These are phyloP conservation scores for Wallacemonas sp. DNA, from an alignment of 208 protist species.

Conservation along the genomic window DNA sequence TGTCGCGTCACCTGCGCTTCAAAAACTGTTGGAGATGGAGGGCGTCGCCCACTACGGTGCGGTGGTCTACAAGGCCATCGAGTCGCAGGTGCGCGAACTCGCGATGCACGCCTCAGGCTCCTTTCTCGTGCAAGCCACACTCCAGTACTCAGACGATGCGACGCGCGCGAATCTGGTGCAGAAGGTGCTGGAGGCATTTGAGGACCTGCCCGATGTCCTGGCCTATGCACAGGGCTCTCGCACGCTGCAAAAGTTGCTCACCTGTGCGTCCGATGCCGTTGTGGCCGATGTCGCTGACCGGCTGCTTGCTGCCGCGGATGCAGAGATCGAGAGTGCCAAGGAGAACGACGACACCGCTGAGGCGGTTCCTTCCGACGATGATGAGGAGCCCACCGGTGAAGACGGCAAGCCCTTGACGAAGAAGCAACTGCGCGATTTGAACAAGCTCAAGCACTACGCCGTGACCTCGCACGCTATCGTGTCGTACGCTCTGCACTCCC, in stretches of 20 bases:
- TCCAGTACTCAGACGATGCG: conserved; percentile 48
- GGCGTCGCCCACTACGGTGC: conserved; percentile 34
- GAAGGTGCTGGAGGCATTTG: conserved; percentile 37
- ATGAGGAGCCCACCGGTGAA: conserved; percentile 25
- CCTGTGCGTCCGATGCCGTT: conserved; percentile 62
- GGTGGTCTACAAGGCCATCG: conserved; percentile 6
- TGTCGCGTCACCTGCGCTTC: conserved; percentile 77
- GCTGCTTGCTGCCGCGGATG: conserved; percentile 32
- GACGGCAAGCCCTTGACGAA: conserved; percentile 28
- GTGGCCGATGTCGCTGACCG: conserved; percentile 50
- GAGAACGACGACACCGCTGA: conserved; percentile 15
- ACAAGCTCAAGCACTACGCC: conserved; percentile 63
- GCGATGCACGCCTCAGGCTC: conserved; percentile 55
- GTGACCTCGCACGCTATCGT: conserved; percentile 62
- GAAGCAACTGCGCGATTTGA: conserved; percentile 55
- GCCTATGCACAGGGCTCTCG: conserved; percentile 75
- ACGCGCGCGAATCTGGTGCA: conserved; percentile 45
- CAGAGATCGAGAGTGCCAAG: conserved; percentile 23
- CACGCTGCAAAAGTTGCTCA: conserved; percentile 85
- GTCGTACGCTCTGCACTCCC: conserved; percentile 75
- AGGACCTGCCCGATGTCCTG: conserved; percentile 51
- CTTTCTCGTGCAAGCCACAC: conserved; percentile 72
- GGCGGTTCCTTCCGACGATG: conserved; percentile 34
- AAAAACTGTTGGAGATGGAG: conserved; percentile 70
- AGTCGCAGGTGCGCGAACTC: conserved; percentile 30